A percentile compares a stretch with the other conserved stretches of the same genome.
These are phyloP conservation scores for Lasiodiplodia theobromae DNA, from an alignment of 2,329 filamentous ascomycete genomes.

Conservation along the genomic window DNA sequence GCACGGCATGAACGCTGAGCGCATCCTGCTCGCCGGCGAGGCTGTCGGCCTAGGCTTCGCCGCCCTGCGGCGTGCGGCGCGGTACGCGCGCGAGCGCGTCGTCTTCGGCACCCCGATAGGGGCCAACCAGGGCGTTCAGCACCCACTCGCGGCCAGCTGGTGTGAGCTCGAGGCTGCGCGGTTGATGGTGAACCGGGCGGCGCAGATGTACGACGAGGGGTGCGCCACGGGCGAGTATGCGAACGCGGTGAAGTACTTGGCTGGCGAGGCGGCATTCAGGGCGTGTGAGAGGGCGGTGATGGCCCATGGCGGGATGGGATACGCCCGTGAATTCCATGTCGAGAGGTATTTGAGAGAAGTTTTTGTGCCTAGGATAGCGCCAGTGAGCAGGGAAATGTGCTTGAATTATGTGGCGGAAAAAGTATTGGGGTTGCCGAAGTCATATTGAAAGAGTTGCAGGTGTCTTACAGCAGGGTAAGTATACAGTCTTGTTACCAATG, in stretches of 20 bases:
- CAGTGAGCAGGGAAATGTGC: constrained; percentile 74
- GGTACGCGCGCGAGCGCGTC: constrained; percentile 57
- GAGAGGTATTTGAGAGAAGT: constrained; percentile 66
- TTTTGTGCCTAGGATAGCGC: constrained; percentile 66
- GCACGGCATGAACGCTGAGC: constrained; percentile 59
- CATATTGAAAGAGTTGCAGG: constrained; percentile 58
- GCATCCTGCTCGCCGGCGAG: constrained; percentile 70
- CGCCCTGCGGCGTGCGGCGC: constrained; percentile 49
- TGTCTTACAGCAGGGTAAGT: background rate
- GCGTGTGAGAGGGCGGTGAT: constrained; percentile 64
- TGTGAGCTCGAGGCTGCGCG: constrained; percentile 70
- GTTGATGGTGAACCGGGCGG: constrained; percentile 66
- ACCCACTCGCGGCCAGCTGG: constrained; percentile 65
- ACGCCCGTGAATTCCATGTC: constrained; percentile 68
- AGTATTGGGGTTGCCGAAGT: constrained; percentile 69
- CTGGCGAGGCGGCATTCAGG: constrained; percentile 65
- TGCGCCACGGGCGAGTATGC: constrained; percentile 61
- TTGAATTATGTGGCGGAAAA: constrained; percentile 76
- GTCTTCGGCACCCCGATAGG: constrained; percentile 66
- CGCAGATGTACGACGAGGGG: constrained; percentile 63
- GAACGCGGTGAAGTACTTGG: constrained; percentile 65
- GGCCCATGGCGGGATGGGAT: constrained; percentile 68
- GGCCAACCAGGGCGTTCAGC: constrained; percentile 66
- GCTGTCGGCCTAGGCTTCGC: constrained; percentile 81
- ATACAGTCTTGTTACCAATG: background rate